phyloP scores from a whole-genome alignment of 305 asterid species.

The Monarda citriodora region DNA sequence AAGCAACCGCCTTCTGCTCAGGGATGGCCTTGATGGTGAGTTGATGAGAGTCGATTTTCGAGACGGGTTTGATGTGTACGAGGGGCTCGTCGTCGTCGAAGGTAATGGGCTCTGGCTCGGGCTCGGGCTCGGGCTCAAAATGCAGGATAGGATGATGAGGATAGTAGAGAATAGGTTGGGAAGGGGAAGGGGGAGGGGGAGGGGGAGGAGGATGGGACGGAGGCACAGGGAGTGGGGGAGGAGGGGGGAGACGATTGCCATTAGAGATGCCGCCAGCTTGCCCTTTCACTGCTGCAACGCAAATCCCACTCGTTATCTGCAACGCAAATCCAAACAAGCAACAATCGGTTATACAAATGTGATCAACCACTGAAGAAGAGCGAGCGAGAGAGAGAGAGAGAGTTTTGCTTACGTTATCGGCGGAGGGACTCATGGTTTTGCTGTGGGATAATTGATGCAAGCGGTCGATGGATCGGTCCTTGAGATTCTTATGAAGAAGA shows the following conservation, averaged over 20 bases:
- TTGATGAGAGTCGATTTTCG: conserved; percentile 1
- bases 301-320: conserved; percentile 33
- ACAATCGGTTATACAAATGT: neutral
- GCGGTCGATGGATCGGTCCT: neutral
- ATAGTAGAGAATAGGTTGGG: neutral
- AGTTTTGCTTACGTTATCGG: neutral
- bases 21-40: conserved; percentile 27
- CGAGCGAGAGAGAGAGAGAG: neutral
- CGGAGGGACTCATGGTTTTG: neutral
- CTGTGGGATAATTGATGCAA: neutral
- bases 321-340: neutral
- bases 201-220: neutral
- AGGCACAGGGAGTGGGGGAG: neutral
- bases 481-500: neutral
- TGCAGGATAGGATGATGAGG: too few relatives aligned
- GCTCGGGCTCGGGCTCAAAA: neutral
- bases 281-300: conserved; percentile 21
- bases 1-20: conserved; percentile 23
- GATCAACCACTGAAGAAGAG: neutral
- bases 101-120: neutral
- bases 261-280: conserved; percentile 15
- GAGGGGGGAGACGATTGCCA: conserved; percentile 18
- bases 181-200: neutral
- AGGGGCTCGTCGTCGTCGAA: conserved; percentile 31
- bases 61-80: neutral